phyloP scores from a whole-genome alignment of 176 grass and related monocot genomes.

The Areca catechu region DNA sequence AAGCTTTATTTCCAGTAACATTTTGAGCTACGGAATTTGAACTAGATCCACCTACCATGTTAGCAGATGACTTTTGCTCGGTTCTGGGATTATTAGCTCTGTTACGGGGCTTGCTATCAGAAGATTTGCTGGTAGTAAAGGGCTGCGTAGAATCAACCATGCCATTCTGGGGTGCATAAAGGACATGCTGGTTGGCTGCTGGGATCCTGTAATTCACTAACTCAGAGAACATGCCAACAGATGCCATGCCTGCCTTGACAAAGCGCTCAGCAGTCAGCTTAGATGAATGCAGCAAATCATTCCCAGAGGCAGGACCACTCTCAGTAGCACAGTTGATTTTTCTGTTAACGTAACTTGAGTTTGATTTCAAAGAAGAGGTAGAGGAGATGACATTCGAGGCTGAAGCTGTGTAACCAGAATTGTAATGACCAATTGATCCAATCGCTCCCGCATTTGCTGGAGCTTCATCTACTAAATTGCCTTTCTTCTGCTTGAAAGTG shows the following conservation, averaged over 20 bases:
- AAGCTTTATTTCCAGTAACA: conserved; percentile 18
- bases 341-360: conserved; percentile 25
- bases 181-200: conserved; percentile 28
- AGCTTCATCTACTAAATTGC: conserved; percentile 19
- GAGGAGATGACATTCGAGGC: conserved; percentile 27
- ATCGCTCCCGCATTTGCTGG: conserved; percentile 32
- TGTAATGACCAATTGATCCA: conserved; percentile 29
- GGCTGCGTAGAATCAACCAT: conserved; percentile 33
- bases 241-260: conserved; percentile 37
- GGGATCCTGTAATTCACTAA: conserved; percentile 29
- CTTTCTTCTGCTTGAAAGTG: conserved; percentile 21
- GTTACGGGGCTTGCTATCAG: conserved; percentile 30
- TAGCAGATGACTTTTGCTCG: conserved; percentile 17
- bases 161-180: conserved; percentile 19
- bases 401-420: conserved; percentile 17
- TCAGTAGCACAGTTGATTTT: conserved; percentile 10
- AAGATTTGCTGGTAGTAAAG: conserved; percentile 24
- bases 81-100: conserved; percentile 31
- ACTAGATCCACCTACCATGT: neutral
- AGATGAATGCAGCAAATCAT: conserved; percentile 30
- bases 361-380: conserved; percentile 29
- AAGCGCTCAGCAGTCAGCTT: conserved; percentile 33
- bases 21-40: conserved; percentile 12
- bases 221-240: conserved; percentile 43
- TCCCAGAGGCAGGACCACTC: conserved; percentile 21